Conservation (phyloP, 805 yeast species). For the Wickerhamiella occidentalis region DNA sequence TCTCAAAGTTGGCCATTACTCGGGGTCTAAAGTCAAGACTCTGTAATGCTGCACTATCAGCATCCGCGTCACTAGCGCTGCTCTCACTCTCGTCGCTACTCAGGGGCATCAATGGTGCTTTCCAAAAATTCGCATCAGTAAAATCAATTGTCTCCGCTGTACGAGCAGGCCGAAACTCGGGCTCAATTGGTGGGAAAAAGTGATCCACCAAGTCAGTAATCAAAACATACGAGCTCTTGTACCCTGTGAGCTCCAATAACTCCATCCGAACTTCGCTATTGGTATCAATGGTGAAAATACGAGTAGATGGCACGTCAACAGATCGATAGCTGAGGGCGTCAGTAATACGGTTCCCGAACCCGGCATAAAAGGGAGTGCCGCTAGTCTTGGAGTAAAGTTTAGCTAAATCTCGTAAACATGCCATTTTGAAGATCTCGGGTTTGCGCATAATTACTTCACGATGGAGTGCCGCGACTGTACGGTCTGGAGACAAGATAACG, state of each 20-base stretch:
- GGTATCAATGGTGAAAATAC: constrained; percentile 91
- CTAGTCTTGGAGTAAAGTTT: constrained; percentile 45
- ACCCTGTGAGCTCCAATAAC: constrained; percentile 84
- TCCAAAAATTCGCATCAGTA: constrained; percentile 87
- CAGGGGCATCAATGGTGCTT: constrained; percentile 57
- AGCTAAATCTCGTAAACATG: constrained; percentile 79
- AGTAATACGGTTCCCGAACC: constrained; percentile 92
- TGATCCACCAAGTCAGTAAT: constrained; percentile 94
- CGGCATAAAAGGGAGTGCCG: constrained; percentile 86
- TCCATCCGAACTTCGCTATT: constrained; percentile 98
- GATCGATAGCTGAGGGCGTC: constrained; percentile 91
- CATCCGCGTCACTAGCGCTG: constrained; percentile 12
- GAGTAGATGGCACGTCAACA: constrained; percentile 85
- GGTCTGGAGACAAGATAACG: constrained; percentile 85
- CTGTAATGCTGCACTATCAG: constrained; percentile 12
- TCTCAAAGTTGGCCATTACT: constrained; percentile 16
- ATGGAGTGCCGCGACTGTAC: constrained; percentile 88
- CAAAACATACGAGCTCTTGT: constrained; percentile 71
- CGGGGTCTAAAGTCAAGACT: constrained; percentile 12
- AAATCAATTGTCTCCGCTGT: constrained; percentile 35
- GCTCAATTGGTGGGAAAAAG: constrained; percentile 69
- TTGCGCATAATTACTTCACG: constrained; percentile 88
- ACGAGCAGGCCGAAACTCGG: constrained; percentile 24
- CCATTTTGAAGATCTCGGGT: constrained; percentile 98
- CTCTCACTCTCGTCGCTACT: constrained; percentile 22